phyloP scores from a whole-genome alignment of 805 yeast species.

The Groenewaldozyma salmanticensis region DNA sequence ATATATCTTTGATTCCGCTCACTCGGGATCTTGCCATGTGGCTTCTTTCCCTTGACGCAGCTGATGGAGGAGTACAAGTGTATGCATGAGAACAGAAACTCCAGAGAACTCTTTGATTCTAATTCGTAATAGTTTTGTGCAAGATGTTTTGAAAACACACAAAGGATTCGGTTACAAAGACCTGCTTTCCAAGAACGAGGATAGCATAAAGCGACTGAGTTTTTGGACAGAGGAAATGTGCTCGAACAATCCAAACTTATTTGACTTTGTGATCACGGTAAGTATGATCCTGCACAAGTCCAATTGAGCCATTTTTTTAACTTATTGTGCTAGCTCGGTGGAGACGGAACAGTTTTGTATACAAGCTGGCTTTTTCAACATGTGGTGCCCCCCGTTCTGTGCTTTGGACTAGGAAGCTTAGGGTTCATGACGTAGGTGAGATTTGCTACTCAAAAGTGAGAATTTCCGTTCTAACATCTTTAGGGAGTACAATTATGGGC shows the following conservation, averaged over 20 bases:
- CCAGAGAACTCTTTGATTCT: slow-evolving; percentile 32
- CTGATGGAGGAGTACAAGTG: slow-evolving; percentile 34
- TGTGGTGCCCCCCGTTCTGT: slow-evolving; percentile 83
- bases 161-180: slow-evolving; percentile 53
- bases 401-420: slow-evolving; percentile 81
- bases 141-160: slow-evolving; percentile 51
- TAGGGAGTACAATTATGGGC: slow-evolving; percentile 41
- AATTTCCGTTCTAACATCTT: not conserved
- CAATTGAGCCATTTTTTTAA: no score
- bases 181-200: slow-evolving; percentile 38
- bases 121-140: slow-evolving; percentile 44
- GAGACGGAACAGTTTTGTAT: slow-evolving; percentile 91
- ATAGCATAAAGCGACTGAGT: slow-evolving; percentile 35
- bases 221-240: slow-evolving; percentile 65
- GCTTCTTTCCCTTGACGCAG: slow-evolving; percentile 15
- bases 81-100: no score
- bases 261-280: slow-evolving; percentile 68
- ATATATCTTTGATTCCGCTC: slow-evolving; percentile 12
- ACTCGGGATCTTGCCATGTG: slow-evolving; percentile 19
- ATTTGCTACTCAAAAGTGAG: not conserved
- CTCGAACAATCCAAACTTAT: slow-evolving; percentile 31
- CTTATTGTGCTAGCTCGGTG: slow-evolving; percentile 78
- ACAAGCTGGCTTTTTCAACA: slow-evolving; percentile 80
- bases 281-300: slow-evolving; percentile 20
- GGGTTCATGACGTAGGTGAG: slow-evolving; percentile 63